phyloP scores from a whole-genome alignment of 1,139 yeast species.

The Geotrichum klebahnii region DNA sequence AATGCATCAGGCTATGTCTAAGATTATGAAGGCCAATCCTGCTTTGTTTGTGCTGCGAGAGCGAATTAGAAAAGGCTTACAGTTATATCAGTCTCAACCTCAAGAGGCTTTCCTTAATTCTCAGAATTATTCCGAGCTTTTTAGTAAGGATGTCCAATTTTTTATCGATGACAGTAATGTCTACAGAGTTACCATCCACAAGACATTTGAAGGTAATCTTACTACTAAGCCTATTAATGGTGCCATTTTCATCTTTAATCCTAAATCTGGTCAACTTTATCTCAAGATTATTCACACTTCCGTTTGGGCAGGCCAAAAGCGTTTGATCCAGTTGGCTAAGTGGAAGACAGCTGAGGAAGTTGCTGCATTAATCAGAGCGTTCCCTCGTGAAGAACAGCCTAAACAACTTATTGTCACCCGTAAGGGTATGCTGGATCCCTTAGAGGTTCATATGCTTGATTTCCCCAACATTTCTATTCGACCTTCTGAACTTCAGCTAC shows the following conservation, averaged over 20 bases:
- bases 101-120: conserved; percentile 90
- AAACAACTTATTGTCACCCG: conserved; percentile 85
- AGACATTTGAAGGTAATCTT: conserved; percentile 87
- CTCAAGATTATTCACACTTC: conserved; percentile 88
- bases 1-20: conserved; percentile 86
- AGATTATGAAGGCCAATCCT: conserved; percentile 92
- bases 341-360: conserved; percentile 99
- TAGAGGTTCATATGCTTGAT: conserved; percentile 95
- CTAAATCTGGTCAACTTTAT: conserved; percentile 71
- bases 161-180: conserved; percentile 92
- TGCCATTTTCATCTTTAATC: conserved; percentile 83
- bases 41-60: conserved; percentile 89
- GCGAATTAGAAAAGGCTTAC: conserved; percentile 88
- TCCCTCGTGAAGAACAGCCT: conserved; percentile 93
- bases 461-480: conserved; percentile 89
- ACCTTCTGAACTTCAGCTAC: conserved; percentile 83
- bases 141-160: conserved; percentile 75
- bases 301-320: conserved; percentile 96
- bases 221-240: conserved; percentile 94
- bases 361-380: conserved; percentile 80
- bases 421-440: conserved; percentile 87
- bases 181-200: conserved; percentile 88
- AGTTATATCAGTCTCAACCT: conserved; percentile 87
- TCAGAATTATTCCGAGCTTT: conserved; percentile 82
- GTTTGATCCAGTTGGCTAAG: conserved; percentile 87